Conservation (phyloP, 768 basidiomycete species). For the Floccularia luteovirens region DNA sequence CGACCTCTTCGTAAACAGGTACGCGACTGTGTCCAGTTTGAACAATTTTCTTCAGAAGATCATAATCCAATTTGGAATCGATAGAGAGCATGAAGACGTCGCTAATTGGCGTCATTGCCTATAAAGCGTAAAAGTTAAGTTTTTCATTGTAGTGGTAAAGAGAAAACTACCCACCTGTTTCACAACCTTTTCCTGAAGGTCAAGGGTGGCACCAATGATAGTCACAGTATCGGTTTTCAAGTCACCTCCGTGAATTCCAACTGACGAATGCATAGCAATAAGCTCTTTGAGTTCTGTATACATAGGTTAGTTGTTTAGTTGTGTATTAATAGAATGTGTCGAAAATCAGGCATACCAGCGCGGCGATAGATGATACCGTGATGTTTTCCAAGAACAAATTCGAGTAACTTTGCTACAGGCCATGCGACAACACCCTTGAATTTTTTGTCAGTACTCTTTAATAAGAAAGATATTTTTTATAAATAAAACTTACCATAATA, state of each 20-base stretch:
- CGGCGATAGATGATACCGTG: slow-evolving; percentile 90
- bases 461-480: slow-evolving; percentile 3
- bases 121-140: slow-evolving; percentile 3
- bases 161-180: slow-evolving; percentile 36
- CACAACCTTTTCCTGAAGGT: slow-evolving; percentile 83
- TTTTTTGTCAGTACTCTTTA: not conserved
- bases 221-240: slow-evolving; percentile 81
- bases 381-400: slow-evolving; percentile 71
- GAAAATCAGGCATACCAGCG: slow-evolving; percentile 28
- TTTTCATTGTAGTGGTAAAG: not conserved
- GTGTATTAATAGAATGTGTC: not conserved
- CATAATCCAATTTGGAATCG: slow-evolving; percentile 76
- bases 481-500: slow-evolving; percentile 41
- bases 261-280: slow-evolving; percentile 79
- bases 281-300: slow-evolving; percentile 76
- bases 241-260: slow-evolving; percentile 74
- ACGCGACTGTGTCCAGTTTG: slow-evolving; percentile 79
- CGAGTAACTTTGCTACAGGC: slow-evolving; percentile 81
- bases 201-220: slow-evolving; percentile 85
- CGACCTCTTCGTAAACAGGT: slow-evolving; percentile 75
- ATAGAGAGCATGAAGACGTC: slow-evolving; percentile 86
- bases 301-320: not conserved
- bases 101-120: slow-evolving; percentile 79
- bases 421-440: slow-evolving; percentile 65
- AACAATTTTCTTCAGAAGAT: slow-evolving; percentile 68